Evolutionary conservation across 75 land plant genomes (phyloP).

Genomic region (Pinus tabuliformis): DNA sequence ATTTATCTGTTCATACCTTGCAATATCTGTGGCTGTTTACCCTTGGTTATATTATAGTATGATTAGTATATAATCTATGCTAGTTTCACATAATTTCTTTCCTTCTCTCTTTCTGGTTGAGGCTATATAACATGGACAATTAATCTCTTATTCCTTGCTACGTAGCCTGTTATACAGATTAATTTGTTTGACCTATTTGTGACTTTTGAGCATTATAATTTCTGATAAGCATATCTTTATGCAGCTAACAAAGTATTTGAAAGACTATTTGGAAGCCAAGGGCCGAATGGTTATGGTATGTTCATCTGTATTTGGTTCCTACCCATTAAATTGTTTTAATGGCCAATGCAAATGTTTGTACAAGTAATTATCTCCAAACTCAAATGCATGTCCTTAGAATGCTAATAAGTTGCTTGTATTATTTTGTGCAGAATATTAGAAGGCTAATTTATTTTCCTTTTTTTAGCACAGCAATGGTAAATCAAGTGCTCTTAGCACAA

Average conservation of each 20-base stretch:
- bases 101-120: not conserved
- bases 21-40: not conserved
- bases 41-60: not conserved
- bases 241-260: constrained; percentile 70
- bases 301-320: not conserved
- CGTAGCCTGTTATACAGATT: not conserved
- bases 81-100: not conserved
- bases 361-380: not conserved
- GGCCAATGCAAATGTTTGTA: not conserved
- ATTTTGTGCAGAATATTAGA: not conserved
- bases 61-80: not conserved
- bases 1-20: not conserved
- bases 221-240: not conserved
- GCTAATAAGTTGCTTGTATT: not conserved
- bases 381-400: not conserved
- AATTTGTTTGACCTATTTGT: not conserved
- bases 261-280: constrained; percentile 74
- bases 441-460: not conserved
- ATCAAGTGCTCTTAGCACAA: no score
- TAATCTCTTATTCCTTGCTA: not conserved
- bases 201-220: not conserved
- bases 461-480: no score
- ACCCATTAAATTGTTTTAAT: not conserved
- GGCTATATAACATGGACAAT: not conserved
- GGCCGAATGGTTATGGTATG: constrained; percentile 71